Evolutionary conservation across 257 asterid species (phyloP), one percentile per base, ranked within the genome.

Genomic region (Nemophila menziesii): DNA sequence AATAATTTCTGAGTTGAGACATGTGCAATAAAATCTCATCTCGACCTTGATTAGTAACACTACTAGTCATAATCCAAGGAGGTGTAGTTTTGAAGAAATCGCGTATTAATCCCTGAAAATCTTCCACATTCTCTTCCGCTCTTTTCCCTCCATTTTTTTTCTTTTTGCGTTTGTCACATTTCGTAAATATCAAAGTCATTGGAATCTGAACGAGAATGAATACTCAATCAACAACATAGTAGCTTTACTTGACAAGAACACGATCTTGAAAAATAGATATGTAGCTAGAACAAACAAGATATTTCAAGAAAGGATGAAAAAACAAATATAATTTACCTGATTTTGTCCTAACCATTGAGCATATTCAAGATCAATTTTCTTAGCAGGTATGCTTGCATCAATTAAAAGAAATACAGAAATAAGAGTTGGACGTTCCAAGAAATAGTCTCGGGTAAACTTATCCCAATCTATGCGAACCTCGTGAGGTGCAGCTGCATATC

Each of bases 11-110:
- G 19, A 90, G 75, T 82, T 90, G 99, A 38, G 99, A 78, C 85
- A 85, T 85, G 67, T 90, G 99, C 75, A 85, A 40, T 66, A 90
- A 44, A 50, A 90, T 81, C 55, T 90, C 99, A 11, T 90, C 99
- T 27, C 99, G 70, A 0, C 99, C 99, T 72, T 78, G 94, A 54
- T 90, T 85, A 12, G 99, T 90, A 26, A 90, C 75, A 22, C 99
- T 85, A 55, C 99, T 85, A 1, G 94, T 90, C 94, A 81, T 85
- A 22, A 90, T 85, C 96, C 99, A 90, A 50, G 99, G 99, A 5
- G 99, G 96, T 3, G 83, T 53, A 1, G 86, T 68, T 61, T 74
- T 67, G 72, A 90, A 90, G 68, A 64, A 79, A 45, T 58, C 66
- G 0, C 80, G 72, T 43, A 85, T 81, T 53, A 82, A 38, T 22